phyloP scores from a whole-genome alignment of 2,329 filamentous ascomycete species.

The Podosphaera fusca region DNA sequence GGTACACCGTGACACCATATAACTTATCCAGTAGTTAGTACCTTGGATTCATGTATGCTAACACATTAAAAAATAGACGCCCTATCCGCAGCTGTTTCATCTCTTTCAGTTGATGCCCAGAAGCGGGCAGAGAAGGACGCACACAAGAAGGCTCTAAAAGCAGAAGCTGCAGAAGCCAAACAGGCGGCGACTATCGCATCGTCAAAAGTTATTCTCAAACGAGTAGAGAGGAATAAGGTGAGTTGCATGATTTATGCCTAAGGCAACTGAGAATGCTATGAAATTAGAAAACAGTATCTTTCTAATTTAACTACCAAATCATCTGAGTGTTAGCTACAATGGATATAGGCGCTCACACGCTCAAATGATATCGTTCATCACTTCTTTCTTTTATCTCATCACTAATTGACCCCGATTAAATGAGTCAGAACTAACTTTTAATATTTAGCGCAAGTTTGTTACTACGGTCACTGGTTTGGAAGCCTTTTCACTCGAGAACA shows the following conservation, averaged over 20 bases:
- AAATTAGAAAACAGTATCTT: background rate
- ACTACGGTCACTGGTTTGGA: slow-evolving; percentile 83
- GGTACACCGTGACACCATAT: slow-evolving; percentile 26
- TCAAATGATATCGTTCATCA: background rate
- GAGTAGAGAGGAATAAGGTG: slow-evolving; percentile 80
- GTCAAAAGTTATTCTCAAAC: slow-evolving; percentile 74
- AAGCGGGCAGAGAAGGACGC: slow-evolving; percentile 92
- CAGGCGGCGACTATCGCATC: slow-evolving; percentile 57
- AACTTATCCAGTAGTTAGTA: too few species aligned
- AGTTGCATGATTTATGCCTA: background rate
- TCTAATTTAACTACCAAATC: background rate
- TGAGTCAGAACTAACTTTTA: background rate
- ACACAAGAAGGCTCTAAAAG: slow-evolving; percentile 89
- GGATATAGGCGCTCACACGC: background rate
- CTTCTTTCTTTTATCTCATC: background rate
- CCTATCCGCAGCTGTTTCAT: slow-evolving; percentile 60
- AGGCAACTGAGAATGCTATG: background rate
- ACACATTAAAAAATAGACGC: slow-evolving; percentile 30
- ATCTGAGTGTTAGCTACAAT: too few species aligned
- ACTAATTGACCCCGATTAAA: background rate
- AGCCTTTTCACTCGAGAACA: slow-evolving; percentile 73
- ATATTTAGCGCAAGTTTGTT: slow-evolving; percentile 53
- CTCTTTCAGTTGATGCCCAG: slow-evolving; percentile 73
- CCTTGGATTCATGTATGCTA: background rate
- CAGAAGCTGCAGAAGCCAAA: slow-evolving; percentile 64